Evolutionary conservation across 2,329 filamentous ascomycete species (phyloP).

Genomic region (Mariannaea sp.): DNA sequence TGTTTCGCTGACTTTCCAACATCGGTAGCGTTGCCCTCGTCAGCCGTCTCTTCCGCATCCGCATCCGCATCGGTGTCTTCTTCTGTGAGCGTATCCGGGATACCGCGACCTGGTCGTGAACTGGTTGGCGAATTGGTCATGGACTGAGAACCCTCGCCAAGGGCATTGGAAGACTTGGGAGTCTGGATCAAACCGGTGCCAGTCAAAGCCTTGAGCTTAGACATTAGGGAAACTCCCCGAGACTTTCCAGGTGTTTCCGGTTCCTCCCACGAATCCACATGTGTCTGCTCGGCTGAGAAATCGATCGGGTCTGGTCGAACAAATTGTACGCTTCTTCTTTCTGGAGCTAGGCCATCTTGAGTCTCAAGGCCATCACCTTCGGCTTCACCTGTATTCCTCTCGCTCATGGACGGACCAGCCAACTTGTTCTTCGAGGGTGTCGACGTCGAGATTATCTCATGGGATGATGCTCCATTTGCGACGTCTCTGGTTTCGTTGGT

Average conservation of each 20-base stretch:
- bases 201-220: conserved; percentile 76
- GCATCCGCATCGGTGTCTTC: conserved; percentile 57
- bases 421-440: conserved; percentile 29
- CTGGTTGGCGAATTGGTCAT: conserved; percentile 54
- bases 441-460: conserved; percentile 16
- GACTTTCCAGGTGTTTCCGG: conserved; percentile 64
- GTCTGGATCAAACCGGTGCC: conserved; percentile 54
- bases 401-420: conserved; percentile 30
- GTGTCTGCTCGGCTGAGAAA: conserved; percentile 56
- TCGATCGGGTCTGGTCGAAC: conserved; percentile 60
- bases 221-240: conserved; percentile 71
- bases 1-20: conserved; percentile 50
- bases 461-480: conserved; percentile 12
- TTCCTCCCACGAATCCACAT: conserved; percentile 70
- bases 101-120: conserved; percentile 50
- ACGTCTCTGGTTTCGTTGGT: conserved; percentile 21
- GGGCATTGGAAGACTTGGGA: conserved; percentile 47
- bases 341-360: conserved; percentile 28
- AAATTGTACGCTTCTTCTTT: conserved; percentile 74
- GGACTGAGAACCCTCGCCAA: conserved; percentile 47
- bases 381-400: conserved; percentile 29
- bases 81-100: conserved; percentile 59
- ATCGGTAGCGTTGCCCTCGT: conserved; percentile 65
- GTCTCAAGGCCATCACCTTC: conserved; percentile 27
- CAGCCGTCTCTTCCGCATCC: conserved; percentile 85